Percentiles rank a stretch among this genome's conserved stretches.
phyloP scores from a whole-genome alignment of 208 protist genomes.

The Wallacemonas sp. region DNA sequence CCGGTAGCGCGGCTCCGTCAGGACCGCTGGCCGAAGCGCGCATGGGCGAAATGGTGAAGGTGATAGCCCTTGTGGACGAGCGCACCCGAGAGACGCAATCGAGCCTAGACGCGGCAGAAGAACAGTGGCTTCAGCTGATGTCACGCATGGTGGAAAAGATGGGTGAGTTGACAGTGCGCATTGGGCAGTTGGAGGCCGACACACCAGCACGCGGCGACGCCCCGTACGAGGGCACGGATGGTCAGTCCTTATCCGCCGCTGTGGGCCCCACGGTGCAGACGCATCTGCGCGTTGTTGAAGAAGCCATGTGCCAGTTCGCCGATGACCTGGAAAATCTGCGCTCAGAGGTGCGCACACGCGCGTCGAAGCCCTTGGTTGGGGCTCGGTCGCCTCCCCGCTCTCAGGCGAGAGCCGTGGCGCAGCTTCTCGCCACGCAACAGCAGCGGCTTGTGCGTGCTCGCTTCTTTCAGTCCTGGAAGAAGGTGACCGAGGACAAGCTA shows the following conservation, averaged over 20 bases:
- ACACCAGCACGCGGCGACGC: not conserved
- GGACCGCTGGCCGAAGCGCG: not conserved
- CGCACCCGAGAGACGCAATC: constrained; percentile 33
- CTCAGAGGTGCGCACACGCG: not conserved
- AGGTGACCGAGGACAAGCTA: constrained; percentile 7
- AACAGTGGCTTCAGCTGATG: constrained; percentile 25
- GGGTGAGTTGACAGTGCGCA: constrained; percentile 8
- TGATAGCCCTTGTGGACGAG: constrained; percentile 25
- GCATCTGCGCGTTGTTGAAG: not conserved
- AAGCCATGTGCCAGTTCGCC: constrained; percentile 8
- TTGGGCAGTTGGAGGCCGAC: constrained; percentile 1
- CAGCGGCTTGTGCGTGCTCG: not conserved
- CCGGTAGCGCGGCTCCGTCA: not conserved
- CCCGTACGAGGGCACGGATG: not conserved
- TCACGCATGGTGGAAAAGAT: constrained; percentile 21
- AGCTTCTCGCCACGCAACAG: constrained; percentile 11
- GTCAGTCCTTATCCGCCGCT: not conserved
- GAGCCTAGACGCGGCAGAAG: constrained; percentile 18
- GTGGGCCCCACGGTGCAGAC: not conserved
- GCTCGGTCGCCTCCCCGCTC: too few species aligned
- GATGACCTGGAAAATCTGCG: constrained; percentile 6
- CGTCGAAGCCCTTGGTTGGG: not conserved
- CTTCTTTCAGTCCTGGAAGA: constrained; percentile 20
- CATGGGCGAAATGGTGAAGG: constrained; percentile 25
- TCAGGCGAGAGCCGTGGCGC: not conserved